Evolutionary conservation across 192 early-diverging fungal genomes (phyloP).

Genomic region (Lunasporangiospora selenospora): DNA sequence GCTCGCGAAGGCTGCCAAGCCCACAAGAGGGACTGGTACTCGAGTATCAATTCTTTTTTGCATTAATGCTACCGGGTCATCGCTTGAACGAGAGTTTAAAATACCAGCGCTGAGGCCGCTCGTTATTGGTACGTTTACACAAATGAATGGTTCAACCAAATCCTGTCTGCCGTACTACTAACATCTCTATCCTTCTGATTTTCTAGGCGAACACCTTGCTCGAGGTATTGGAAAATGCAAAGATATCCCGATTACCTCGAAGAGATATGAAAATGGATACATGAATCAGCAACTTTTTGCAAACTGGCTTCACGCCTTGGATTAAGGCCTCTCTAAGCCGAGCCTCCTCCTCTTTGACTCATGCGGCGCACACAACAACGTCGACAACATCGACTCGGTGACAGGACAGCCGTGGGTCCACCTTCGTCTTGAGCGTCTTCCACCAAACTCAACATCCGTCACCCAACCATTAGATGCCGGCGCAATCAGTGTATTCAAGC

Average conservation of each 20-base stretch:
- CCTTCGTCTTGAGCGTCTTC: slow-evolving; percentile 9
- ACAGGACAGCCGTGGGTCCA: slow-evolving; percentile 12
- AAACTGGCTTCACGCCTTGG: slow-evolving; percentile 1
- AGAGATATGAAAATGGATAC: slow-evolving; percentile 1
- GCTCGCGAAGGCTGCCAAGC: neutral
- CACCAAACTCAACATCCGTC: slow-evolving; percentile 7
- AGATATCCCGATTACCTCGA: neutral
- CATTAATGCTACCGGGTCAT: neutral
- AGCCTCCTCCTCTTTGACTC: slow-evolving; percentile 14
- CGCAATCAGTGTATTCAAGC: neutral
- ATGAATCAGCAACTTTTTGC: slow-evolving; percentile 6
- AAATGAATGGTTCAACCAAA: too few species aligned
- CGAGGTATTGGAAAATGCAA: neutral
- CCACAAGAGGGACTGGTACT: neutral
- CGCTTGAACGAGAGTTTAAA: neutral
- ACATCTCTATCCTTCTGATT: neutral
- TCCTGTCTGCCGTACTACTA: neutral
- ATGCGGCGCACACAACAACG: neutral
- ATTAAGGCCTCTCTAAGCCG: slow-evolving; percentile 4
- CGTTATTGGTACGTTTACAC: neutral
- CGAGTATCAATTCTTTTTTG: neutral
- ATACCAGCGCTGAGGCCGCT: neutral
- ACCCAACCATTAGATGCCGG: slow-evolving; percentile 17
- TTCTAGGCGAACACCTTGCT: slow-evolving; percentile 2
- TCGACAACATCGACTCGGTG: too few species aligned